Conservation (phyloP, 2,329 filamentous ascomycete species). For the Colletotrichum sojae region DNA sequence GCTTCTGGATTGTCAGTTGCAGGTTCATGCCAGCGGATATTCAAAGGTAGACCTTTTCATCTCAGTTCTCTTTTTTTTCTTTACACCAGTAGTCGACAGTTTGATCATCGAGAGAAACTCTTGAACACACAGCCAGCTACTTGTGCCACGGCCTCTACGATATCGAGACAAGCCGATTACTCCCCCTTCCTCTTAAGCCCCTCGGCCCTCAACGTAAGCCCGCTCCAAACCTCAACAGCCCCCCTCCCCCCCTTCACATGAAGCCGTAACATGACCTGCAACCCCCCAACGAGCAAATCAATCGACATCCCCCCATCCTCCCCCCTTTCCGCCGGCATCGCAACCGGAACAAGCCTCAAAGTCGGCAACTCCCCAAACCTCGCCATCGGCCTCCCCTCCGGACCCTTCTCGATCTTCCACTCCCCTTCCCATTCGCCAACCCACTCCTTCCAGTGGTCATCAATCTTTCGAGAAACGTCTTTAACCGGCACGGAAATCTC, state of each 20-base stretch:
- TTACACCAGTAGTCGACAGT: too few species aligned
- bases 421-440: constrained; percentile 13
- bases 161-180: too few species aligned
- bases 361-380: constrained; percentile 7
- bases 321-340: constrained; percentile 12
- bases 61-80: too few species aligned
- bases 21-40: too few species aligned
- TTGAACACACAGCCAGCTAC: too few species aligned
- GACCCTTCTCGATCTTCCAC: constrained; percentile 14
- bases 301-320: constrained; percentile 5
- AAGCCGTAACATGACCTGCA: constrained; percentile 25
- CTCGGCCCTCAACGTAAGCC: neutral
- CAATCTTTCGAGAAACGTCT: neutral
- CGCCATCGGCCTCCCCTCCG: neutral
- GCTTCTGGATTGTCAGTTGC: too few species aligned
- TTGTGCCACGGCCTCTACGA: too few species aligned
- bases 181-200: neutral
- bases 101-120: too few species aligned
- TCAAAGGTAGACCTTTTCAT: too few species aligned
- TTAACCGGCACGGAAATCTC: constrained; percentile 15
- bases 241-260: neutral
- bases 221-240: constrained; percentile 20
- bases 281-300: constrained; percentile 12
- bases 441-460: constrained; percentile 12
- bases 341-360: constrained; percentile 15